Conservation (phyloP, 495 filamentous ascomycete genomes). For the Penicillium odoratum region DNA sequence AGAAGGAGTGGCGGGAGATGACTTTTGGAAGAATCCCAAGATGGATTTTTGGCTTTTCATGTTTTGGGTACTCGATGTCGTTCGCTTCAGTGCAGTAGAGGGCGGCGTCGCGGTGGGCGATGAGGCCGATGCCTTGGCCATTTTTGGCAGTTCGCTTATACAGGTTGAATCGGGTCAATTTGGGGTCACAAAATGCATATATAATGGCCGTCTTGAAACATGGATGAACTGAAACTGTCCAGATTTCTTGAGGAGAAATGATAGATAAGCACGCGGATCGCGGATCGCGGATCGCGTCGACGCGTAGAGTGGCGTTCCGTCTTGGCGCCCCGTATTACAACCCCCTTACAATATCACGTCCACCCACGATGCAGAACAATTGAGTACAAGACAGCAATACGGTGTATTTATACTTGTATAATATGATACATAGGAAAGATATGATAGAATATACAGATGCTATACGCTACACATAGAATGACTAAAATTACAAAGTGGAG, state of each 20-base stretch:
- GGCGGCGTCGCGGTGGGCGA: slow-evolving; percentile 46
- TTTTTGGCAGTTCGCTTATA: slow-evolving; percentile 18
- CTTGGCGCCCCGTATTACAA: slow-evolving; percentile 4
- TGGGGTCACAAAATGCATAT: slow-evolving; percentile 6
- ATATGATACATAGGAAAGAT: no score
- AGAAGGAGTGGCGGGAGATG: slow-evolving; percentile 46
- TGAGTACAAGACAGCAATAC: no score
- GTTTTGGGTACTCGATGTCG: slow-evolving; percentile 48
- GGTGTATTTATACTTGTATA: no score
- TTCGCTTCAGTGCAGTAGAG: slow-evolving; percentile 40
- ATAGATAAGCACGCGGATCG: slow-evolving; percentile 15
- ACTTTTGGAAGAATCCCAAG: slow-evolving; percentile 82
- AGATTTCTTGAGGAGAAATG: neutral
- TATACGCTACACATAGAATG: slow-evolving; percentile 25
- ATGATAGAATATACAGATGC: slow-evolving; percentile 3
- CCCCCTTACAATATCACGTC: neutral
- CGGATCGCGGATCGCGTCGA: slow-evolving; percentile 34
- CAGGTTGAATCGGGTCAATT: slow-evolving; percentile 4
- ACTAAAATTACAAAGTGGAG: slow-evolving; percentile 23
- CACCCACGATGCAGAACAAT: no score
- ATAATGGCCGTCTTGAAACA: neutral
- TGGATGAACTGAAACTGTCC: neutral
- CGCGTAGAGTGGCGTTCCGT: slow-evolving; percentile 36
- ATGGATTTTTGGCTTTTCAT: slow-evolving; percentile 79
- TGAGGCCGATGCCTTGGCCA: slow-evolving; percentile 41